A percentile compares a stretch with the other conserved stretches of the same genome.
phyloP scores from a whole-genome alignment of 352 stramenopile genomes.

The Thalassiosira exigua region DNA sequence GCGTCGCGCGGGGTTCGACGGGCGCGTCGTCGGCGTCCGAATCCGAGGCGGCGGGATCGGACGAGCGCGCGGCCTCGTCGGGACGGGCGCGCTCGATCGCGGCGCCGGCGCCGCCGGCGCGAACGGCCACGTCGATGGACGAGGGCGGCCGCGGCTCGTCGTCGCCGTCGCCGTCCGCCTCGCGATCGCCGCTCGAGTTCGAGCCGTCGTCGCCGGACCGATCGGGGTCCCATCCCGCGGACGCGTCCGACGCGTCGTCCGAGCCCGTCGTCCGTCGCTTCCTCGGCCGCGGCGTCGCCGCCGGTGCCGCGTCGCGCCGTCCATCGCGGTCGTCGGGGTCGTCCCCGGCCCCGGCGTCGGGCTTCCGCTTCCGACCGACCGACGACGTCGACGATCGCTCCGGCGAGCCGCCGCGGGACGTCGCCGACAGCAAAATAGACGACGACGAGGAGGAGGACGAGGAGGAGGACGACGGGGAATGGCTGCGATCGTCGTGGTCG shows the following conservation, averaged over 20 bases:
- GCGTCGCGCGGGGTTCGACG: neutral
- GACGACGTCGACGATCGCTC: too few species aligned
- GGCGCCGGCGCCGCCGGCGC: too few species aligned
- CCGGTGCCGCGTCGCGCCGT: neutral
- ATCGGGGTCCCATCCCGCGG: conserved; percentile 12
- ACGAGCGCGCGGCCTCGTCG: neutral
- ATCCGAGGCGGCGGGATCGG: neutral
- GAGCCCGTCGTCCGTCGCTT: neutral
- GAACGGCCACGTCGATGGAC: neutral
- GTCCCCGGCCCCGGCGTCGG: neutral
- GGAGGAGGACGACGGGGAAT: neutral
- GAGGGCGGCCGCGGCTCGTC: neutral
- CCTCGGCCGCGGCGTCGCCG: neutral
- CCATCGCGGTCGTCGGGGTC: neutral
- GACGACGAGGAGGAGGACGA: conserved; percentile 9
- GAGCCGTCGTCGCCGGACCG: neutral
- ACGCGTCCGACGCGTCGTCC: neutral
- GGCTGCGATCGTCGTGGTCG: neutral
- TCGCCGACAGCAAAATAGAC: too few species aligned
- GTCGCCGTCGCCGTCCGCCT: neutral
- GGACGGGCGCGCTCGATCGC: too few species aligned
- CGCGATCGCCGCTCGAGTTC: neutral
- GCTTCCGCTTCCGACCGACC: too few species aligned
- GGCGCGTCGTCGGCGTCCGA: neutral
- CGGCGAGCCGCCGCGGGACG: too few species aligned